Evolutionary conservation across 352 stramenopile genomes (phyloP).

Genomic region (Phytophthora capsici): DNA sequence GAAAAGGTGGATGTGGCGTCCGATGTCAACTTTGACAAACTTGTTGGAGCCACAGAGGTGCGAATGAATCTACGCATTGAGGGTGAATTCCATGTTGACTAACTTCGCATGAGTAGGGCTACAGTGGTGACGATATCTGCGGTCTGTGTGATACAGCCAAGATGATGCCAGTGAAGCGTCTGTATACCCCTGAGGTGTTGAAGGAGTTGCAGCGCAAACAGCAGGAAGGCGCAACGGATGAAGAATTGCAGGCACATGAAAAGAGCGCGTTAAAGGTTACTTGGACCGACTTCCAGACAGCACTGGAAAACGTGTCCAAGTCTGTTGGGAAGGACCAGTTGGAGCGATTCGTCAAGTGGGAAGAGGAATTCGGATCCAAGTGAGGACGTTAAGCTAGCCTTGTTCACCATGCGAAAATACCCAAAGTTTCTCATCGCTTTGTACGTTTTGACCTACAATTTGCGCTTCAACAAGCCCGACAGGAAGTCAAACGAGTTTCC

Average conservation of each 20-base stretch:
- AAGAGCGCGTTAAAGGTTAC: conserved; percentile 66
- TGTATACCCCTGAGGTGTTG: conserved; percentile 74
- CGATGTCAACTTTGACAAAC: conserved; percentile 83
- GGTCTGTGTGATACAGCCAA: conserved; percentile 70
- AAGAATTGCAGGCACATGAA: conserved; percentile 55
- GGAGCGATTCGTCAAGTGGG: conserved; percentile 79
- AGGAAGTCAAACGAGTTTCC: conserved; percentile 92
- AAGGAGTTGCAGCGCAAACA: conserved; percentile 58
- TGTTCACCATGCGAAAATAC: not conserved
- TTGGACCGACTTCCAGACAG: conserved; percentile 60
- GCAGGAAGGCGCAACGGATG: conserved; percentile 46
- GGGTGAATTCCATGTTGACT: not conserved
- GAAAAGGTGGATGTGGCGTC: conserved; percentile 81
- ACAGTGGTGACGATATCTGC: conserved; percentile 67
- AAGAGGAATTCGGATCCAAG: conserved; percentile 87
- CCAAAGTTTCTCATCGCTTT: conserved; percentile 7
- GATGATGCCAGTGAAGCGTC: conserved; percentile 81
- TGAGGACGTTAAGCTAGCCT: conserved; percentile 28
- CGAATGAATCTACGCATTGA: not conserved
- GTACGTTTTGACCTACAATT: conserved; percentile 50
- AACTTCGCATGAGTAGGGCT: conserved; percentile 37
- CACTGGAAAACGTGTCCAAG: conserved; percentile 85
- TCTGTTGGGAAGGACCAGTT: conserved; percentile 80
- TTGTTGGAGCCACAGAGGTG: conserved; percentile 73
- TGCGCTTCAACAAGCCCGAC: conserved; percentile 84